Percentiles rank a stretch among this genome's conserved stretches.
Conservation (phyloP, 257 asterid species). For the Pogostemon cablin region DNA sequence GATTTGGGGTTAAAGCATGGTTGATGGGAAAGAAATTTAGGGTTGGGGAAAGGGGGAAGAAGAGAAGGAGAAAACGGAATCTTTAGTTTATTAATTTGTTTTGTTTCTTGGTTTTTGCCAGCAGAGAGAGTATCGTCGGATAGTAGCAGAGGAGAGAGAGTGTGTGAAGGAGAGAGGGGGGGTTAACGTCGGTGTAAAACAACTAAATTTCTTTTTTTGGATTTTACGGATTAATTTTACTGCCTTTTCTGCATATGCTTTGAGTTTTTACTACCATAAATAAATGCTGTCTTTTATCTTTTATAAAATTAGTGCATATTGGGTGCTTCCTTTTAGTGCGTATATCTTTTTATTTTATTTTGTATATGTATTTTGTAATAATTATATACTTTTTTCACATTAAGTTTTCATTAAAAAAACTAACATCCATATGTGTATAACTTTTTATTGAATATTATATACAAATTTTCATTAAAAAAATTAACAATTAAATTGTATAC, state of each 20-base stretch:
- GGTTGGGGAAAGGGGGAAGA: conserved; percentile 42
- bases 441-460: too few relatives aligned
- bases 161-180: conserved; percentile 32
- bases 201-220: neutral
- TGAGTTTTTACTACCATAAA: too few relatives aligned
- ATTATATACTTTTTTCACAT: too few relatives aligned
- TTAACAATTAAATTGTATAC: too few relatives aligned
- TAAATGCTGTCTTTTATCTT: neutral
- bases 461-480: too few relatives aligned
- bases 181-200: conserved; percentile 34
- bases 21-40: conserved; percentile 37
- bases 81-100: conserved; percentile 32
- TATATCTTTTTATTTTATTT: too few relatives aligned
- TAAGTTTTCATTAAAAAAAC: too few relatives aligned
- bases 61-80: conserved; percentile 41
- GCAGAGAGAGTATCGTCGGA: conserved; percentile 57
- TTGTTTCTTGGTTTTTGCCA: conserved; percentile 44
- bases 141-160: conserved; percentile 37
- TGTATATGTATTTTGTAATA: too few relatives aligned
- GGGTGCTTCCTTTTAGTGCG: too few relatives aligned
- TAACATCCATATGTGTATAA: too few relatives aligned
- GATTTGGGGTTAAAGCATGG: conserved; percentile 32
- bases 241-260: neutral
- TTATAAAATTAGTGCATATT: too few relatives aligned
- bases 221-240: neutral